phyloP scores from a whole-genome alignment of 352 stramenopile genomes.

The Phytophthora sansomeana region DNA sequence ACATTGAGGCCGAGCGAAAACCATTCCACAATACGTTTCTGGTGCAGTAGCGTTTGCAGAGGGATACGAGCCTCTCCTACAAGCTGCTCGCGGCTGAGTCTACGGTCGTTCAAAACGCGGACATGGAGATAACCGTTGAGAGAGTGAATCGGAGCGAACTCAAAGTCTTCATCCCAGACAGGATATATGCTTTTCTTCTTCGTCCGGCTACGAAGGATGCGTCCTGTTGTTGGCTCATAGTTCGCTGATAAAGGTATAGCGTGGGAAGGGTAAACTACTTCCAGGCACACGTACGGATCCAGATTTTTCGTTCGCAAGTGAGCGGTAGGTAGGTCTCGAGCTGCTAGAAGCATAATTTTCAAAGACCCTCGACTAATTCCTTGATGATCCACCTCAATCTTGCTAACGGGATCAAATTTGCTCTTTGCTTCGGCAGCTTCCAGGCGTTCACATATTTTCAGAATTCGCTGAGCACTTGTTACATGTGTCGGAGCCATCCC shows the following conservation, averaged over 20 bases:
- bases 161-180: slow-evolving; percentile 84
- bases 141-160: slow-evolving; percentile 64
- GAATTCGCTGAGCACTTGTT: slow-evolving; percentile 53
- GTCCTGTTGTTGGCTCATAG: slow-evolving; percentile 11
- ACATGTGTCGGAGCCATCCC: slow-evolving; percentile 20
- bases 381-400: slow-evolving; percentile 70
- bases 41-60: slow-evolving; percentile 63
- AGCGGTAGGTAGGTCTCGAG: slow-evolving; percentile 61
- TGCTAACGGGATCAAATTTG: slow-evolving; percentile 53
- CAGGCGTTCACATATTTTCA: slow-evolving; percentile 68
- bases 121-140: slow-evolving; percentile 72
- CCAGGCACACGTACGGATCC: slow-evolving; percentile 70
- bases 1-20: slow-evolving; percentile 55
- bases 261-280: slow-evolving; percentile 66
- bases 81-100: slow-evolving; percentile 69
- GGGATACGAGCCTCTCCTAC: slow-evolving; percentile 76
- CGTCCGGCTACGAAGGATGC: slow-evolving; percentile 63
- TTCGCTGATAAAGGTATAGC: slow-evolving; percentile 18
- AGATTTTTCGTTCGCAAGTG: slow-evolving; percentile 79
- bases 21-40: slow-evolving; percentile 71
- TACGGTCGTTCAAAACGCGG: slow-evolving; percentile 75
- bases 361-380: slow-evolving; percentile 61
- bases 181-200: slow-evolving; percentile 82
- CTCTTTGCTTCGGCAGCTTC: slow-evolving; percentile 51
- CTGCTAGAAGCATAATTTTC: slow-evolving; percentile 60